A percentile compares a stretch with the other conserved stretches of the same genome.
Evolutionary conservation across 2,329 filamentous ascomycete genomes (phyloP).

Genomic region (Stenocarpella maydis): DNA sequence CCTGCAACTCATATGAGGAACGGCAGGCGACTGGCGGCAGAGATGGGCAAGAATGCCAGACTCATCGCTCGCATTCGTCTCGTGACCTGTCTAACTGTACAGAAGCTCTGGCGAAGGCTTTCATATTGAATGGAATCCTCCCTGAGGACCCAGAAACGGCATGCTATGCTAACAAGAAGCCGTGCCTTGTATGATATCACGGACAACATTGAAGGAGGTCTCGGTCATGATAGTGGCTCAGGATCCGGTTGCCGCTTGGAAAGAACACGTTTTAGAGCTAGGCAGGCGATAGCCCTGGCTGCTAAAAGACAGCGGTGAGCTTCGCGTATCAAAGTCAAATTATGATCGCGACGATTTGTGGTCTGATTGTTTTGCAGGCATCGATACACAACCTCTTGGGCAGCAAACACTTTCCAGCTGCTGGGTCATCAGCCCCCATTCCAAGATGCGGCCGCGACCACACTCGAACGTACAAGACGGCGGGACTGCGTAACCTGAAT

Average conservation of each 20-base stretch:
- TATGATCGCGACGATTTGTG: not conserved
- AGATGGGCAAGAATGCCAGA: constrained; percentile 58
- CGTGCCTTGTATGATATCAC: constrained; percentile 52
- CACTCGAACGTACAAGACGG: constrained; percentile 7
- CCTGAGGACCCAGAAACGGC: constrained; percentile 52
- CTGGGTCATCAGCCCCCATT: not conserved
- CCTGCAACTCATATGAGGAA: constrained; percentile 60
- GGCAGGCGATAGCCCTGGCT: constrained; percentile 27
- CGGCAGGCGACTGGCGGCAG: constrained; percentile 51
- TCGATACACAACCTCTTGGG: constrained; percentile 18
- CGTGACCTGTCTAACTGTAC: constrained; percentile 56
- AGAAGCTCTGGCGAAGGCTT: constrained; percentile 49
- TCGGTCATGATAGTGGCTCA: constrained; percentile 6
- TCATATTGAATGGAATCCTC: constrained; percentile 51
- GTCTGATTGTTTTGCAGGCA: constrained; percentile 14
- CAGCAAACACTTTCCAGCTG: constrained; percentile 21
- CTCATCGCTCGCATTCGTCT: constrained; percentile 55
- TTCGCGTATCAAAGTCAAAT: not conserved
- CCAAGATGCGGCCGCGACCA: not conserved
- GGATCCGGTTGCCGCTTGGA: constrained; percentile 39
- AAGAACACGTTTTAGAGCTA: constrained; percentile 38
- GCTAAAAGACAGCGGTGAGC: constrained; percentile 3
- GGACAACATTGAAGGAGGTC: constrained; percentile 23
- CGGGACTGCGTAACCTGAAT: constrained; percentile 7
- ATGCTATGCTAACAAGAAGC: constrained; percentile 58